Percentiles rank a stretch among this genome's conserved stretches.
Conservation (phyloP, 306 rosid genomes). For the Lablab purpureus region DNA sequence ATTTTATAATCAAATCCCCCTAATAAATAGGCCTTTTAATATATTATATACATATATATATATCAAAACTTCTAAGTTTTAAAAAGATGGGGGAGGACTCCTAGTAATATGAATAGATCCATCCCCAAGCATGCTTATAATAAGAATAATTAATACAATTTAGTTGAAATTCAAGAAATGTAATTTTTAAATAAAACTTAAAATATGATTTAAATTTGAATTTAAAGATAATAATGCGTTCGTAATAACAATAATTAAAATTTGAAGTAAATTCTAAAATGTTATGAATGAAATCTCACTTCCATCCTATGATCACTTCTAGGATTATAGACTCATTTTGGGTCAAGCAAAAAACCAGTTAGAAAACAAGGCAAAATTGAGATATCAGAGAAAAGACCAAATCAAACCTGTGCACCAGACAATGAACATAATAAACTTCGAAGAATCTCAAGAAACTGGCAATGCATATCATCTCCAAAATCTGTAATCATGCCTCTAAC, state of each 20-base stretch:
- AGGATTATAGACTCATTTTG: neutral
- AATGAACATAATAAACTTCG: constrained; percentile 77
- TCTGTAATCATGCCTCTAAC: constrained; percentile 92
- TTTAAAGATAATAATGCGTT: neutral
- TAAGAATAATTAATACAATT: too few relatives aligned
- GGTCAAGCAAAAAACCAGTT: neutral
- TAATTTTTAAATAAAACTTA: neutral
- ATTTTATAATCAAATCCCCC: neutral
- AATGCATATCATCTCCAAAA: constrained; percentile 92
- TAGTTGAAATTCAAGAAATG: neutral
- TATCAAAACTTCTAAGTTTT: too few relatives aligned
- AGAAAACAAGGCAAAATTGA: constrained; percentile 23
- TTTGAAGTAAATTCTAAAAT: neutral
- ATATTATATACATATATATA: too few relatives aligned
- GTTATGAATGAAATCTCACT: neutral
- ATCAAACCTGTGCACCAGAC: constrained; percentile 86
- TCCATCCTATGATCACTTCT: neutral
- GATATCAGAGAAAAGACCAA: neutral
- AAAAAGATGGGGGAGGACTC: neutral
- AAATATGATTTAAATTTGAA: neutral
- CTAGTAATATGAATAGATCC: neutral
- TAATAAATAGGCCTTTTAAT: too few relatives aligned
- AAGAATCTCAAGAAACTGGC: constrained; percentile 98
- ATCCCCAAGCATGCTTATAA: neutral
- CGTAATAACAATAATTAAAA: neutral